phyloP scores from a whole-genome alignment of 225 moss, liverwort and hornwort species.

The Antitrichia curtipendula region DNA sequence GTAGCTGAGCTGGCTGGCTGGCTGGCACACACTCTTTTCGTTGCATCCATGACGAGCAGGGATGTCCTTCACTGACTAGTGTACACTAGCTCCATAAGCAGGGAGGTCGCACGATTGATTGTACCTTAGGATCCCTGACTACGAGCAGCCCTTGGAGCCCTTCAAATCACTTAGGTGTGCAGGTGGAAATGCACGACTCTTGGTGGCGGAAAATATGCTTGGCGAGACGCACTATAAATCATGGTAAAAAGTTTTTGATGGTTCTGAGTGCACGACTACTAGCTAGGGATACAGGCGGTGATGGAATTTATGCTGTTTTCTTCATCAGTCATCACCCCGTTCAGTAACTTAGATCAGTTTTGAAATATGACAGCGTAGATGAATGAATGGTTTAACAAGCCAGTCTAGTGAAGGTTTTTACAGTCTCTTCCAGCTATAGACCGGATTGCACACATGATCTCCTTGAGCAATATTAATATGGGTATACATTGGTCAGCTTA shows the following conservation, averaged over 20 bases:
- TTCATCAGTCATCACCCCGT: not conserved
- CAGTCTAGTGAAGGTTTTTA: not conserved
- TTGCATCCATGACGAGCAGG: not conserved
- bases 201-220: not conserved
- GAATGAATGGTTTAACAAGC: not conserved
- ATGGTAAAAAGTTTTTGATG: not conserved
- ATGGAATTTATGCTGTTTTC: not conserved
- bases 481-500: not conserved
- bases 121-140: not conserved
- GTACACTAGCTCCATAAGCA: not conserved
- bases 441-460: not conserved
- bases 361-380: not conserved
- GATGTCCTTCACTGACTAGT: not conserved
- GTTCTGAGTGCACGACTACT: not conserved
- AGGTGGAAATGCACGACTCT: not conserved
- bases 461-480: too few relatives aligned
- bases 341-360: not conserved
- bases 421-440: not conserved
- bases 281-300: too few relatives aligned
- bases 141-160: not conserved
- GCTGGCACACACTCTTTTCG: not conserved
- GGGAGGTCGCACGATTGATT: not conserved
- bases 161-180: not conserved
- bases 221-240: not conserved
- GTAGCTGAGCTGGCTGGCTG: not conserved